Percentiles rank a stretch among this genome's conserved stretches.
Conservation (phyloP, 352 stramenopile species). For the Globisporangium nunn region DNA sequence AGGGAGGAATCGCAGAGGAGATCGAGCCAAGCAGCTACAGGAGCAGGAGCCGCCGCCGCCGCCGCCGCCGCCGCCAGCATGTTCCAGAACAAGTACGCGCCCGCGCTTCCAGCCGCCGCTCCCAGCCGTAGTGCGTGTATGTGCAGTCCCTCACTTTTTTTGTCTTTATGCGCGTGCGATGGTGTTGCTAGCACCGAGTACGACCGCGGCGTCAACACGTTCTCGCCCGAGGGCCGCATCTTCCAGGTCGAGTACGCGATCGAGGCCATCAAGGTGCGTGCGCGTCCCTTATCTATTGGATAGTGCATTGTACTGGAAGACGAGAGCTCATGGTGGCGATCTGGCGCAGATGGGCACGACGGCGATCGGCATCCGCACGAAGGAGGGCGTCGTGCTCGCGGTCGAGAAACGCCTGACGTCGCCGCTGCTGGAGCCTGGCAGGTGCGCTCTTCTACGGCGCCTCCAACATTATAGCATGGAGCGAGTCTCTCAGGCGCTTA, state of each 20-base stretch:
- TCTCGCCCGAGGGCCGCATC: conserved; percentile 97
- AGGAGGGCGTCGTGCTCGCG: conserved; percentile 95
- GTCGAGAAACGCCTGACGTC: conserved; percentile 99
- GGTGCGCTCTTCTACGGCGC: conserved; percentile 20
- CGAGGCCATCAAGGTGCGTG: conserved; percentile 93
- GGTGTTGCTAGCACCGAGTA: conserved; percentile 91
- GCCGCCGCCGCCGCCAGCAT: neutral
- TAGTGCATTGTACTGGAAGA: no score
- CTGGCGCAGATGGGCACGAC: conserved; percentile 92
- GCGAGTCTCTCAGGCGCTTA: no score
- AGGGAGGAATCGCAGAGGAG: neutral
- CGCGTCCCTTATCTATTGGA: neutral
- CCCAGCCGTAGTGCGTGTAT: neutral
- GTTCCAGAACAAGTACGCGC: neutral
- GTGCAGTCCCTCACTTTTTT: neutral
- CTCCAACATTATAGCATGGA: no score
- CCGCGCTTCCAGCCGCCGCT: no score
- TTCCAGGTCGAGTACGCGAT: conserved; percentile 99
- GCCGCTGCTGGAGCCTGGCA: conserved; percentile 91
- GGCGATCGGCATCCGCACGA: conserved; percentile 96
- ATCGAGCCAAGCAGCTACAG: neutral
- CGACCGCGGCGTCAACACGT: conserved; percentile 99
- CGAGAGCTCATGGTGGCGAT: no score
- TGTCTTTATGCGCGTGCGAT: neutral
- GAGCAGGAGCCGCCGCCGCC: neutral